phyloP scores from a whole-genome alignment of 2,329 filamentous ascomycete genomes.

The Cytospora schulzeri region DNA sequence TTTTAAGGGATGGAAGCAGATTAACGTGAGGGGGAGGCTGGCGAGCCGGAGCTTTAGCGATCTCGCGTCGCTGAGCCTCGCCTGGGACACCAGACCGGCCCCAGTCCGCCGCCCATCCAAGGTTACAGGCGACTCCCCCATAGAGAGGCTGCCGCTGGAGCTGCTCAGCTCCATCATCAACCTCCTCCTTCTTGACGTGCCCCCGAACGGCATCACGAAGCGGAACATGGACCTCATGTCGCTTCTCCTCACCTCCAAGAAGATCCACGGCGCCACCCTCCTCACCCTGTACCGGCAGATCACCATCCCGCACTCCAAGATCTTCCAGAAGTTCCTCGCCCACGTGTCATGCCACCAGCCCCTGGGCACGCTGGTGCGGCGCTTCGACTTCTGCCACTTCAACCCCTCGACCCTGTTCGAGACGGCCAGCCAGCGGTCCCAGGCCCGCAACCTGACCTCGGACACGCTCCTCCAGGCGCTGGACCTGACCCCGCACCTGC shows the following conservation, averaged over 20 bases:
- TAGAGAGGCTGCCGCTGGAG: conserved; percentile 72
- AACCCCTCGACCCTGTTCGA: conserved; percentile 77
- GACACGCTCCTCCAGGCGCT: conserved; percentile 73
- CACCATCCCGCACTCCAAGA: conserved; percentile 79
- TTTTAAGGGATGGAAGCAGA: conserved; percentile 66
- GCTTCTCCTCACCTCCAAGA: conserved; percentile 74
- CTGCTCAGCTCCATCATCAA: conserved; percentile 74
- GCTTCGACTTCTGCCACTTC: conserved; percentile 84
- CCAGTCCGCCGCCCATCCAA: conserved; percentile 26
- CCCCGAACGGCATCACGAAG: conserved; percentile 71
- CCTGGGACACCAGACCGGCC: conserved; percentile 50
- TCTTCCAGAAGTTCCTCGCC: conserved; percentile 78
- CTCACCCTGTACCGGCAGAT: conserved; percentile 77
- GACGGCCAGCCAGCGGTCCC: conserved; percentile 72
- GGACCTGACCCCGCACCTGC: conserved; percentile 70
- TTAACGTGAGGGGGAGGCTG: conserved; percentile 59
- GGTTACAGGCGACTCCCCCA: conserved; percentile 52
- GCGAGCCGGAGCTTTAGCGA: conserved; percentile 65
- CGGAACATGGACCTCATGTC: conserved; percentile 80
- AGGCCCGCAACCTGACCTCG: conserved; percentile 75
- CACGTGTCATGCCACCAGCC: conserved; percentile 68
- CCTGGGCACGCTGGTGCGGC: conserved; percentile 74
- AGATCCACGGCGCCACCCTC: conserved; percentile 71
- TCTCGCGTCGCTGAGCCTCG: conserved; percentile 56
- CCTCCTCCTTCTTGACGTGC: conserved; percentile 72